Base-by-base conservation (phyloP, 2,329 filamentous ascomycete genomes). In the Erysiphe neolycopersici region DNA sequence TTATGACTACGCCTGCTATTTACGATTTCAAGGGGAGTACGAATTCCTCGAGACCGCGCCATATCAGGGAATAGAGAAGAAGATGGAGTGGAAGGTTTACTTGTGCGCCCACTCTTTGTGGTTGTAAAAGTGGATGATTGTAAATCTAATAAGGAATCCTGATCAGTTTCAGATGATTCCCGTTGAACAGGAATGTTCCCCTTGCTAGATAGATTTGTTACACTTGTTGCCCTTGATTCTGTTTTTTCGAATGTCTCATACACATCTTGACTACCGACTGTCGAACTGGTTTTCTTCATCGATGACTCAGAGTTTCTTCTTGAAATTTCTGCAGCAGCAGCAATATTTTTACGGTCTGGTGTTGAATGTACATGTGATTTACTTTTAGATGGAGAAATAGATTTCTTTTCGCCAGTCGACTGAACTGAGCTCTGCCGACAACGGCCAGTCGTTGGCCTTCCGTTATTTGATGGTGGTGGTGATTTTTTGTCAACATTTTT, bases 361-460 rank as follows among this genome's bases (percentile, higher is more conserved):
- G 55, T 55, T 30, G 50, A 52, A 43, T 54, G 47, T 45, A 68
- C 69, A 53, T 73, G 79, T 14, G 66, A 61, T 49, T 73, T 77
- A 50, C 64, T 75, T 3, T 75, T 70, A 11, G 70, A 64, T 2
- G 72, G 69, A 1, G 76, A 73, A 5, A 67, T 60, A 2, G 74
- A 70, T 32, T 71, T 64, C 47, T 65, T 66, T 47, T 80, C 73
- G 31, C 62, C 62, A 43, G 60, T 62, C n/a, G 69, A 68, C 46
- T 73, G 69, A 44, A 71, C 68, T 14, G 79, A 81, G 54, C 79
- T 85, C 55, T 84, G 81, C 53, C 83, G 74, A 33, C 73, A 72
- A 50, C 82, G 73, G 5, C 78, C 73, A 5, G 76, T 75, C 42
- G 71, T 66, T 12, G 80, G 76, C 38, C 77, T 71, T 46, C 71